Base-by-base conservation (phyloP, 148 eudicot genomes). In the Mesembryanthemum crystallinum region DNA sequence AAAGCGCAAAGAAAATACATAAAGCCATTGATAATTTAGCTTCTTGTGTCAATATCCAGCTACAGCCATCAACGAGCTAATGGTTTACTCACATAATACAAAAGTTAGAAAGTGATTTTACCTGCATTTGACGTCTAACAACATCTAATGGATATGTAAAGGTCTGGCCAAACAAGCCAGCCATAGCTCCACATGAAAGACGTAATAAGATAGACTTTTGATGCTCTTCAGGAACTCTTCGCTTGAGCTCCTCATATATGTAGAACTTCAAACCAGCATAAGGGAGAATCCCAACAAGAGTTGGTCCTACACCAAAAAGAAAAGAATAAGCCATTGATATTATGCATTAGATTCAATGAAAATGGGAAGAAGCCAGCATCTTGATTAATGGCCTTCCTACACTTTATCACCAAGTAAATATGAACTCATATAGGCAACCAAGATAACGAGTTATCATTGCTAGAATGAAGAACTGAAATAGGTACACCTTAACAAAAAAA, bases 111-210 rank as follows among this genome's bases (percentile, higher is more conserved):
- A 8, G 51, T n/a, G 13, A 37, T 25, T 43, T 72, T 82, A 94
- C 98, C 97, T 96, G 99, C 99, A 96, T 92, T 82, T 92, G 99
- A 78, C 99, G 87, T 77, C 99, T 76, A n/a, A 96, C 93, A 72
- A 96, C 99, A 78, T 96, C 99, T 77, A 96, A 85, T 27, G 99
- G 99, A 78, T 96, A 96, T 24, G 99, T 96, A 24, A 96, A 79
- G 35, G 99, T 91, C 76, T 96, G 99, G 28, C 98, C 99, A 64
- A 96, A 86, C 78, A 96, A 88, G 78, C 99, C 99, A 78, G 98
- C 99, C 74, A 96, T 73, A 76, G 97, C 99, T 82, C 99, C 99
- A 85, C 99, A 96, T 12, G 94, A 87, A 81, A 96, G 89, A n/a
- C 90, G 87, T 88, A 96, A 88, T 67, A 81, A 18, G 61, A 92